Conservation (phyloP, 2,329 filamentous ascomycete species). For the Trichoderma sp. region DNA sequence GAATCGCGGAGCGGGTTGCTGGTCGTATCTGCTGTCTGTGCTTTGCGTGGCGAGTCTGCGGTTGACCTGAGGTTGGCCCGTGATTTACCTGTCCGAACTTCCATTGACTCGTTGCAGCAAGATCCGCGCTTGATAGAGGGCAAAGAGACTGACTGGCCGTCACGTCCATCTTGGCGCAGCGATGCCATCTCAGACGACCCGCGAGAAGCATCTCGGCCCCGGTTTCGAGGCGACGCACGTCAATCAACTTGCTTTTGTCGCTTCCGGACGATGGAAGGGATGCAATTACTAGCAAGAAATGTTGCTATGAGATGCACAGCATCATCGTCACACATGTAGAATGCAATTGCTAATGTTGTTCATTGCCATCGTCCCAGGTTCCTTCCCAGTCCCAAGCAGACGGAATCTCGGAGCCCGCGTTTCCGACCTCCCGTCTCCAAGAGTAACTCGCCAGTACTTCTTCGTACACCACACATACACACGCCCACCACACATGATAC, state of each 20-base stretch:
- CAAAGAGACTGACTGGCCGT: not conserved
- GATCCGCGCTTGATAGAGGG: not conserved
- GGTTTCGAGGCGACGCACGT: not conserved
- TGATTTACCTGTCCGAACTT: not conserved
- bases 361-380: not conserved
- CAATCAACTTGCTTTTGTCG: too few species aligned
- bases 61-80: not conserved
- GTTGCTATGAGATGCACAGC: not conserved
- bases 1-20: too few species aligned
- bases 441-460: too few species aligned
- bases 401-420: not conserved
- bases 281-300: not conserved
- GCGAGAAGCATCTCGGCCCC: not conserved
- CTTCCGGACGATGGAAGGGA: not conserved
- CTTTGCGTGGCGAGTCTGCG: slow-evolving; percentile 1
- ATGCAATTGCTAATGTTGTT: not conserved
- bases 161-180: slow-evolving; percentile 12
- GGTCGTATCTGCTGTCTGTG: not conserved
- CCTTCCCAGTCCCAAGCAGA: not conserved
- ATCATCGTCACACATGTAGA: not conserved
- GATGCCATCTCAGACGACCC: slow-evolving; percentile 7
- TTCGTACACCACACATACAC: not conserved
- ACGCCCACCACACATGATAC: not conserved
- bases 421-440: not conserved
- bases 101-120: not conserved